Percentiles rank a stretch among this genome's conserved stretches.
phyloP scores from a whole-genome alignment of 2,329 filamentous ascomycete genomes.

The Trichophyton schoenleinii region DNA sequence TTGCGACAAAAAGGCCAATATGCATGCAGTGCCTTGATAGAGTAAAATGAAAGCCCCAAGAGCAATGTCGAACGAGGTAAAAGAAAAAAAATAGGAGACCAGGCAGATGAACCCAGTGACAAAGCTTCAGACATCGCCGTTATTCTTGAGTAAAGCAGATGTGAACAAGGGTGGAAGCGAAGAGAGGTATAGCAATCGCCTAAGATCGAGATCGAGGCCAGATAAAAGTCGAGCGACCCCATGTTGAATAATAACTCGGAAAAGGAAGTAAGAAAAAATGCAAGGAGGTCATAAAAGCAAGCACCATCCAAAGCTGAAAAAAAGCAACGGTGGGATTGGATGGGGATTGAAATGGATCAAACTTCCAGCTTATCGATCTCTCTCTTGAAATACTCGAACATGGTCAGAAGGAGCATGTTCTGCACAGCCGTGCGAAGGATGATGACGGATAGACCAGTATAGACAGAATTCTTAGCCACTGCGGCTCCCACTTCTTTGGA shows the following conservation, averaged over 20 bases:
- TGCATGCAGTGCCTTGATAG: neutral
- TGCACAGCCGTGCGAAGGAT: conserved; percentile 35
- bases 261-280: neutral
- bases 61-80: neutral
- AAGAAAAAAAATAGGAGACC: neutral
- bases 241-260: neutral
- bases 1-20: neutral
- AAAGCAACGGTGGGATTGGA: neutral
- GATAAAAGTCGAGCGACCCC: neutral
- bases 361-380: conserved; percentile 30
- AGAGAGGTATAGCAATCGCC: neutral
- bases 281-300: neutral
- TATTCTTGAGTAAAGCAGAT: neutral
- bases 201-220: neutral
- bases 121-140: neutral
- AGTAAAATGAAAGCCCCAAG: neutral
- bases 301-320: neutral
- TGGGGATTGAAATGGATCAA: neutral
- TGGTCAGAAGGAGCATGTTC: conserved; percentile 38
- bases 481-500: conserved; percentile 31
- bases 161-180: conserved; percentile 6
- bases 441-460: conserved; percentile 38
- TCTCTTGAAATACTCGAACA: conserved; percentile 36
- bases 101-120: neutral
- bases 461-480: conserved; percentile 34